Conservation (phyloP, 306 rosid species). For the Lathyrus oleraceus region DNA sequence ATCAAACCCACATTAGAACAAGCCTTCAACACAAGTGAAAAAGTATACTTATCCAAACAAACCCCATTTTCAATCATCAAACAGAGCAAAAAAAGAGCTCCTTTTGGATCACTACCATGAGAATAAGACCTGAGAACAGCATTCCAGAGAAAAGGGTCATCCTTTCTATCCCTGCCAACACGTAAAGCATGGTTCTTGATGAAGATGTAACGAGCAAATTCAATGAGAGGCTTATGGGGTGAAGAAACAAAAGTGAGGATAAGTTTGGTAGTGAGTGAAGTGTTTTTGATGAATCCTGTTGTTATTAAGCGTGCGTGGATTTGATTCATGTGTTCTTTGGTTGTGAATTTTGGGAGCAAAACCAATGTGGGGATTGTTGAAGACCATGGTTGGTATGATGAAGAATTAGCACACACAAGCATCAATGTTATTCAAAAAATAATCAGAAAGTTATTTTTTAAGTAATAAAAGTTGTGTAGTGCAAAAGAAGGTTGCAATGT, state of each 20-base stretch:
- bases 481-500: not conserved
- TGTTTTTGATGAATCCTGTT: conserved; percentile 51
- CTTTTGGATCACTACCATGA: conserved; percentile 64
- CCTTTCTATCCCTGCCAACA: conserved; percentile 3
- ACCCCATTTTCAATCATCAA: conserved; percentile 72
- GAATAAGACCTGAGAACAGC: conserved; percentile 69
- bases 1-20: conserved; percentile 61
- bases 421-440: conserved; percentile 34
- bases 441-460: not conserved
- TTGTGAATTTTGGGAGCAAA: conserved; percentile 59
- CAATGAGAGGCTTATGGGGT: conserved; percentile 51
- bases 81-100: conserved; percentile 49
- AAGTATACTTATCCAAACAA: conserved; percentile 56
- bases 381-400: conserved; percentile 63
- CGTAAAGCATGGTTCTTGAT: conserved; percentile 54
- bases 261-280: conserved; percentile 47
- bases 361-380: conserved; percentile 45
- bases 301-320: conserved; percentile 62
- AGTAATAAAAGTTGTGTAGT: not conserved
- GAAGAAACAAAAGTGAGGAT: conserved; percentile 69
- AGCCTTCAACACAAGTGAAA: conserved; percentile 72
- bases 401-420: conserved; percentile 53
- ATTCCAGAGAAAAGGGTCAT: conserved; percentile 84
- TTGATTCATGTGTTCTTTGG: conserved; percentile 52
- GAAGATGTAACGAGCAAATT: conserved; percentile 68